Evolutionary conservation across 176 grass and related monocot species (phyloP).

Genomic region (Saccharum officinarum): DNA sequence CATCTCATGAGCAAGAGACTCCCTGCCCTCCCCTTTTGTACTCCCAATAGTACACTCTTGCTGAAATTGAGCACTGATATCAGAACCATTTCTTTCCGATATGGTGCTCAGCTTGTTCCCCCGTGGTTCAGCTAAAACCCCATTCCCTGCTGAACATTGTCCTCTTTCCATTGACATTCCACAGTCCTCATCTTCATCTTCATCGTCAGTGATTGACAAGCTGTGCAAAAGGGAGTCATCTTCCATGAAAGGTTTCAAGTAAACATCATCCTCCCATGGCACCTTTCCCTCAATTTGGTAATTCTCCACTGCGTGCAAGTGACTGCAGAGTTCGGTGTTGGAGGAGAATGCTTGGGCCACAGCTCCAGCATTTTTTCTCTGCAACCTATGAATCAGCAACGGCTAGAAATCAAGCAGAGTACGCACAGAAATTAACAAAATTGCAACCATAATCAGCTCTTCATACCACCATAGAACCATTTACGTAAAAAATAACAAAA

Average conservation of each 20-base stretch:
- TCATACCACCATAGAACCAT: not conserved
- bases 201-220: conserved; percentile 58
- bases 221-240: conserved; percentile 84
- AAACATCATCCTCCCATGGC: conserved; percentile 71
- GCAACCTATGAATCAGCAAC: conserved; percentile 61
- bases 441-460: not conserved
- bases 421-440: not conserved
- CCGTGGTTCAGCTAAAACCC: conserved; percentile 12
- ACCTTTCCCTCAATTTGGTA: conserved; percentile 40
- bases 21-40: not conserved
- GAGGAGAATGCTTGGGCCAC: conserved; percentile 44
- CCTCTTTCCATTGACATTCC: conserved; percentile 39
- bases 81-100: conserved; percentile 14
- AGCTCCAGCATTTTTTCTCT: conserved; percentile 75
- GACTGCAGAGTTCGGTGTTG: conserved; percentile 40
- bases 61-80: conserved; percentile 32
- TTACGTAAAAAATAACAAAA: too few relatives aligned
- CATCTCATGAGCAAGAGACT: conserved; percentile 24
- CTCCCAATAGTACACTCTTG: conserved; percentile 21
- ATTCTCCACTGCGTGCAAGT: conserved; percentile 40
- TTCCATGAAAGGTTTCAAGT: conserved; percentile 82
- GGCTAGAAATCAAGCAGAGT: not conserved
- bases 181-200: conserved; percentile 34
- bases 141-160: conserved; percentile 25
- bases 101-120: conserved; percentile 14